Evolutionary conservation across 805 yeast genomes (phyloP).

Genomic region (Saturnispora bothae): DNA sequence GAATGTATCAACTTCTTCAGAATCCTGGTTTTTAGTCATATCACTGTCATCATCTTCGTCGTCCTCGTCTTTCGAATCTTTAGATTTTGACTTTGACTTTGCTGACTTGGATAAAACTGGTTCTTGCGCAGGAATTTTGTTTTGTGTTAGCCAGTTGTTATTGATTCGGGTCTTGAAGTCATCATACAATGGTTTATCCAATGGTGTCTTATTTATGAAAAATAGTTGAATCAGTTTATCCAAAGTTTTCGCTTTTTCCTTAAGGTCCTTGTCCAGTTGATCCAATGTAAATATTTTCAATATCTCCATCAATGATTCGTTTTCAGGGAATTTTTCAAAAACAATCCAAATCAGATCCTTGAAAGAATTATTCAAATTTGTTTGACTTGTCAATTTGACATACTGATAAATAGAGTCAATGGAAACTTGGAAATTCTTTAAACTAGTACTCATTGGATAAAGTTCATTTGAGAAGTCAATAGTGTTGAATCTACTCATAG

Average conservation of each 20-base stretch:
- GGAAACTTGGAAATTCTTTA: conserved; percentile 17
- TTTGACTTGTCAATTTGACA: conserved; percentile 17
- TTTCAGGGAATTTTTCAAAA: conserved; percentile 21
- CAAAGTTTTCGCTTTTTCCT: conserved; percentile 21
- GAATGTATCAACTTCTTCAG: conserved; percentile 4
- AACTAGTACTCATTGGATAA: conserved; percentile 27
- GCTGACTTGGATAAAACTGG: no score
- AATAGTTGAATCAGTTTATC: conserved; percentile 21
- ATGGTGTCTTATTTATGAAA: conserved; percentile 17
- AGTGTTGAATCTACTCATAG: conserved; percentile 13
- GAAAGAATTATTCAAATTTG: conserved; percentile 13
- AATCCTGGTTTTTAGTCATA: conserved; percentile 14
- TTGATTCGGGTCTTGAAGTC: conserved; percentile 22
- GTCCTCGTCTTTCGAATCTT: not conserved
- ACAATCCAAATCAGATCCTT: conserved; percentile 24
- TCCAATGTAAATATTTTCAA: conserved; percentile 18
- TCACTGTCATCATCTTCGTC: conserved; percentile 19
- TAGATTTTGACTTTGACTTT: not conserved
- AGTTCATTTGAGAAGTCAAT: conserved; percentile 11
- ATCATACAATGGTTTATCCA: conserved; percentile 18
- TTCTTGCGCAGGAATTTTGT: not conserved
- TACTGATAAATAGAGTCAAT: conserved; percentile 23
- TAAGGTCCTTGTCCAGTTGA: conserved; percentile 9
- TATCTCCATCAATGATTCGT: conserved; percentile 14
- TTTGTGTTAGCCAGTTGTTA: conserved; percentile 11